phyloP scores from a whole-genome alignment of 2,329 filamentous ascomycete species.

The Colletotrichum horii region DNA sequence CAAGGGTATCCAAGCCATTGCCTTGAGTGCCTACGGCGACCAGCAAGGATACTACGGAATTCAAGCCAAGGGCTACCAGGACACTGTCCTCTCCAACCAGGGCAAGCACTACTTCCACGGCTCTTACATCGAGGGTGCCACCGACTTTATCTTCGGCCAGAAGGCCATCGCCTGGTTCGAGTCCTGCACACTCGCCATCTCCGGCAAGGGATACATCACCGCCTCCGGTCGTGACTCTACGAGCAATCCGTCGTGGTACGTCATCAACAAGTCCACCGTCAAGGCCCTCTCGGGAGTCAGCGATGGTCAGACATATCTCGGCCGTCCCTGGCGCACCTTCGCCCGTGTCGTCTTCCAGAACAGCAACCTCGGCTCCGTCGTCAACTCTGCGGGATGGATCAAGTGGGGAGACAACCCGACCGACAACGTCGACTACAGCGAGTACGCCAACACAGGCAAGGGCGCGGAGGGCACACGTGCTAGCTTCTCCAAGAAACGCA shows the following conservation, averaged over 20 bases:
- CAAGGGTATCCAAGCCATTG: constrained; percentile 55
- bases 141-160: constrained; percentile 67
- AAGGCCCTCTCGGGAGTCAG: constrained; percentile 42
- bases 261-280: constrained; percentile 50
- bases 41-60: constrained; percentile 54
- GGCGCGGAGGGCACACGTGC: constrained; percentile 60
- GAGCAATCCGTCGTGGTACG: constrained; percentile 45
- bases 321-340: constrained; percentile 52
- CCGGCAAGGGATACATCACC: constrained; percentile 46
- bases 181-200: constrained; percentile 50
- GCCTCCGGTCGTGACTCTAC: constrained; percentile 45
- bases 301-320: constrained; percentile 48
- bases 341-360: constrained; percentile 54
- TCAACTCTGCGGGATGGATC: constrained; percentile 65
- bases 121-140: constrained; percentile 59
- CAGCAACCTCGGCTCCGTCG: constrained; percentile 56
- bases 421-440: constrained; percentile 58
- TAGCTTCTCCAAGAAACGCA: constrained; percentile 42
- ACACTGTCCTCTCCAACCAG: constrained; percentile 54
- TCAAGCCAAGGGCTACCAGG: constrained; percentile 58
- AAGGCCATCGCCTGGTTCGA: constrained; percentile 59
- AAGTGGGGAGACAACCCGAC: constrained; percentile 58
- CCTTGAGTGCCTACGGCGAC: constrained; percentile 49
- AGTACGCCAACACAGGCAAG: constrained; percentile 64
- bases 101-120: constrained; percentile 60